phyloP scores from a whole-genome alignment of 306 rosid genomes.

The Purshia tridentata region DNA sequence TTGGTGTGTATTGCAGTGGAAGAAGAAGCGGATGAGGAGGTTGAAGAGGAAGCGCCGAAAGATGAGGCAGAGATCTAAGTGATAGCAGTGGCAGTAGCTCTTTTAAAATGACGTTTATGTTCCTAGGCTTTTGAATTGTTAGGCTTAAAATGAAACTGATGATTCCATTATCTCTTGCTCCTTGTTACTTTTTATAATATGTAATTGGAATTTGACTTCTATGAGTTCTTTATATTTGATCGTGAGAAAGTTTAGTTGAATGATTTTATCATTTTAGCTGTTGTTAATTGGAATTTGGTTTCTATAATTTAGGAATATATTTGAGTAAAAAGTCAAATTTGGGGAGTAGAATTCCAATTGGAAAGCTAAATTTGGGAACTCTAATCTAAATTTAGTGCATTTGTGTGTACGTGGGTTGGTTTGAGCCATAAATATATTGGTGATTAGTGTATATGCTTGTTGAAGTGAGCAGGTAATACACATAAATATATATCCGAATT shows the following conservation, averaged over 20 bases:
- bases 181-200: background rate
- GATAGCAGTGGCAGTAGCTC: conserved; percentile 13
- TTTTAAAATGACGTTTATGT: conserved; percentile 6
- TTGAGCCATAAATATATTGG: background rate
- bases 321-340: background rate
- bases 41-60: conserved; percentile 56
- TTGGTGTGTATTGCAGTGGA: conserved; percentile 31
- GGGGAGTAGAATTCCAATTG: background rate
- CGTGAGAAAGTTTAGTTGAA: background rate
- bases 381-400: too few relatives aligned
- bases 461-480: background rate
- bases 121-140: conserved; percentile 18
- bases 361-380: background rate
- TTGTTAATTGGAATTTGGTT: background rate
- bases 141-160: background rate
- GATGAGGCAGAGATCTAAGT: conserved; percentile 61
- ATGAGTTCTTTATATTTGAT: background rate
- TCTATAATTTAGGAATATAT: too few relatives aligned
- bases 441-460: background rate
- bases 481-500: background rate
- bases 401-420: too few relatives aligned
- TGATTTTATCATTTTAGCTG: background rate
- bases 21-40: conserved; percentile 57
- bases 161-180: background rate
- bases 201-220: background rate